Base-by-base conservation (phyloP, 1,284 basidiomycete genomes). In the Sporisorium reilianum region DNA sequence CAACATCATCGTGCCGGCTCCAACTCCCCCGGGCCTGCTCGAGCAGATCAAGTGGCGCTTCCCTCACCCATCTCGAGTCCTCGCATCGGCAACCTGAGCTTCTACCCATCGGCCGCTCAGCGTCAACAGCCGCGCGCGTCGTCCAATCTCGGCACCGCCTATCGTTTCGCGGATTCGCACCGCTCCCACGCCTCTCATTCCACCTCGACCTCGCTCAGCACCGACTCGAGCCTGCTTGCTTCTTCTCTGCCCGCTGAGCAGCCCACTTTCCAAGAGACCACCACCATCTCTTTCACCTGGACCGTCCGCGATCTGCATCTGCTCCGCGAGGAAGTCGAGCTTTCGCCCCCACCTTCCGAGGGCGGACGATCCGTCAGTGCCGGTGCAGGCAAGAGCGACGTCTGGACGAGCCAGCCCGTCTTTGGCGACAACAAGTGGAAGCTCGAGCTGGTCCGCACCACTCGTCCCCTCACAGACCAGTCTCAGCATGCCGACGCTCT, bases 371-470 rank as follows among this genome's bases (percentile, higher is more conserved):
- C 77, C n/a, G 76, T 81, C 48, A 75, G 70, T 40, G 79, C 81
- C 0, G 80, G 80, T 20, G 80, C 74, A 2, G 71, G 75, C 36
- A 78, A 75, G 64, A 80, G 73, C 53, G 76, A 81, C 18, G 72
- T 79, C 0, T 84, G 82, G 82, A 78, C 78, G 8, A 77, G 58
- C 45, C 76, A 80, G 34, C 82, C 82, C 12, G 26, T 80, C 28
- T 84, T 84, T 63, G 82, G 82, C 22, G 78, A 80, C 38, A 79
- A 78, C 45, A 81, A 76, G 38, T 84, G 82, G 82, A 80, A 76
- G 53, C 54, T 84, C n/a, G 81, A 83, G 59, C 75, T 83, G 11
- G 72, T 78, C 1, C 71, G 79, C 2, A 77, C 74, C 20, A 52
- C 59, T 3, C 61, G 74, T 2, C 38, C 57, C 32, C 46, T 67